Evolutionary conservation across 1,139 yeast genomes (phyloP).

Genomic region (Geotrichum restrictum): DNA sequence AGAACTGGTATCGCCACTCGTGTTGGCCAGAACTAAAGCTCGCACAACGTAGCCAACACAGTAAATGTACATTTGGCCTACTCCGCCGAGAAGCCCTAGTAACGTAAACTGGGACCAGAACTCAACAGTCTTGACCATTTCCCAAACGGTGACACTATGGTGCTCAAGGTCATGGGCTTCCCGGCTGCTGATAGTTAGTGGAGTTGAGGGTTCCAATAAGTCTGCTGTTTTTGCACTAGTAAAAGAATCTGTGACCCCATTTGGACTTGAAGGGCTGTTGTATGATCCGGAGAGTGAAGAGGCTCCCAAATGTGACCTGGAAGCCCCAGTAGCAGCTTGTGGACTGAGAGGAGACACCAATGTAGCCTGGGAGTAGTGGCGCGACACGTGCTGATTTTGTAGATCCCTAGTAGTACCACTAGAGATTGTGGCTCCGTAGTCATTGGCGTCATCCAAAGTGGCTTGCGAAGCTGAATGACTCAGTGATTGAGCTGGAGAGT

Average conservation of each 20-base stretch:
- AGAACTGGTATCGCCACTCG: slow-evolving; percentile 21
- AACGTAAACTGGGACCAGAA: slow-evolving; percentile 43
- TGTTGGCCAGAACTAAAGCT: slow-evolving; percentile 40
- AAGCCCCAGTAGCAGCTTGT: not conserved
- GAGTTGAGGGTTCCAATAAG: slow-evolving; percentile 21
- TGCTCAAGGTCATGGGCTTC: slow-evolving; percentile 2
- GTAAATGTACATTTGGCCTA: slow-evolving; percentile 69
- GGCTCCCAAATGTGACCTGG: not conserved
- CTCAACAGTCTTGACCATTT: slow-evolving; percentile 26
- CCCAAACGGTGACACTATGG: slow-evolving; percentile 13
- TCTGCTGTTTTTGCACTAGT: not conserved
- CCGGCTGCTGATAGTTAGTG: not conserved
- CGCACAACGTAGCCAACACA: slow-evolving; percentile 64
- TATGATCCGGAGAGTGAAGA: not conserved
- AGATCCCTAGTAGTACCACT: not conserved
- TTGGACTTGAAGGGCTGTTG: not conserved
- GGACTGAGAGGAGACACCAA: slow-evolving; percentile 9
- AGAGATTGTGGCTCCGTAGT: not conserved
- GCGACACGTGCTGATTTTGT: not conserved
- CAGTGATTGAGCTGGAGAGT: not conserved
- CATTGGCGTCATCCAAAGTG: not conserved
- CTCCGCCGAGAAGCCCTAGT: slow-evolving; percentile 59
- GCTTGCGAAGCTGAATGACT: not conserved
- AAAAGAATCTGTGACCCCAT: not conserved
- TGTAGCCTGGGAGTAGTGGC: slow-evolving; percentile 21